Conservation (phyloP, 306 rosid species). For the Prunus mume region DNA sequence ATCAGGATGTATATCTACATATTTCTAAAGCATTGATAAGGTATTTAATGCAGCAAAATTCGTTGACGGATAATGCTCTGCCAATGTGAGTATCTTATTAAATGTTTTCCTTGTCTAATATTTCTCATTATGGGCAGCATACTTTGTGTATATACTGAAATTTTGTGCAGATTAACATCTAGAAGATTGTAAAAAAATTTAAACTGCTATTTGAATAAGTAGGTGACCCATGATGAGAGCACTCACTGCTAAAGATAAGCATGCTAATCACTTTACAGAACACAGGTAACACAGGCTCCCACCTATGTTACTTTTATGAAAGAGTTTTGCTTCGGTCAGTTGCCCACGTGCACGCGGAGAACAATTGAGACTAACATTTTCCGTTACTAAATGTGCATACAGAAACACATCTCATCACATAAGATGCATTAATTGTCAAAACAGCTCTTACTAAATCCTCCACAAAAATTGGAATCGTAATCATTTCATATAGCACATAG, state of each 20-base stretch:
- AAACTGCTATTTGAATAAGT: neutral
- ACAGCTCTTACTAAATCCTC: neutral
- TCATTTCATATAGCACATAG: neutral
- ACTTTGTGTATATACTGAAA: neutral
- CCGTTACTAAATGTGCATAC: neutral
- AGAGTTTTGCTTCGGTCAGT: neutral
- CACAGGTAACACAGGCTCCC: neutral
- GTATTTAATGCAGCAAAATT: neutral
- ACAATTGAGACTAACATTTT: neutral
- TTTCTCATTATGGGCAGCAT: neutral
- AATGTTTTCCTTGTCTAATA: neutral
- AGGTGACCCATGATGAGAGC: neutral
- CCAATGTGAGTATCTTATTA: neutral
- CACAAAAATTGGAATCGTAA: neutral
- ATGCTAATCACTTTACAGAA: neutral
- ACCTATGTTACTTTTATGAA: neutral
- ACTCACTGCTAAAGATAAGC: neutral
- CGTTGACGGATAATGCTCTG: neutral
- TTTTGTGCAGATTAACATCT: neutral
- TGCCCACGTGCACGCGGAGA: neutral
- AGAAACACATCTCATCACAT: constrained; percentile 2
- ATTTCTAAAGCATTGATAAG: neutral
- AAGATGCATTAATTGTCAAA: constrained; percentile 10
- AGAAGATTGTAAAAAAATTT: neutral
- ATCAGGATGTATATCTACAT: neutral